Conservation (phyloP, 805 yeast genomes). For the Yarrowia alimentaria region DNA sequence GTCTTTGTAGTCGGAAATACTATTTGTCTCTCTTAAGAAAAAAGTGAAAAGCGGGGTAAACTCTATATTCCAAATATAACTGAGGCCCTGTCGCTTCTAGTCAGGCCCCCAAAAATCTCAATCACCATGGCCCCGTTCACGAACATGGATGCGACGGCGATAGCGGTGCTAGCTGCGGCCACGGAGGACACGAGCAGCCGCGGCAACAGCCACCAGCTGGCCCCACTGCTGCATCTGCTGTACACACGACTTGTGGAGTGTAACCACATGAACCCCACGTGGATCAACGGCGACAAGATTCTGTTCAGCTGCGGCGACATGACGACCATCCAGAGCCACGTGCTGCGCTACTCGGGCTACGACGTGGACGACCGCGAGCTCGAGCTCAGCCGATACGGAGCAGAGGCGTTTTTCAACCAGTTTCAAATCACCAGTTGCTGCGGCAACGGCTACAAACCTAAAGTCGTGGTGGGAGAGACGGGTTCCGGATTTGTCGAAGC, state of each 20-base stretch:
- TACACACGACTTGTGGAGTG: conserved; percentile 20
- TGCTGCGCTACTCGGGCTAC: conserved; percentile 13
- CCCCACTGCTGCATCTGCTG: conserved; percentile 20
- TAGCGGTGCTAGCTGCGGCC: conserved; percentile 1
- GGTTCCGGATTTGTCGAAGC: conserved; percentile 27
- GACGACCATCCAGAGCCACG: conserved; percentile 21
- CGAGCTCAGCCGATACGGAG: conserved; percentile 1
- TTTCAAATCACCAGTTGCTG: conserved; percentile 13
- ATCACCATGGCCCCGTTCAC: conserved; percentile 25
- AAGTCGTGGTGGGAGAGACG: conserved; percentile 20
- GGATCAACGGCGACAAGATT: conserved; percentile 24
- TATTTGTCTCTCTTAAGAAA: no score
- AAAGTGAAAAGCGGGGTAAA: no score
- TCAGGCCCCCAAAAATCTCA: no score
- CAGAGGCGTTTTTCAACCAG: conserved; percentile 25
- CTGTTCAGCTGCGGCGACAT: conserved; percentile 23
- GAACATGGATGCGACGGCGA: conserved; percentile 7
- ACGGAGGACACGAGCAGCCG: conserved; percentile 18
- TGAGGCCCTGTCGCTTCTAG: no score
- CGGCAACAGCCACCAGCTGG: conserved; percentile 3
- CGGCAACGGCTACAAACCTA: conserved; percentile 18
- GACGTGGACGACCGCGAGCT: conserved; percentile 16
- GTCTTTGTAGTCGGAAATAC: no score
- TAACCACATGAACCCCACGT: conserved; percentile 26
- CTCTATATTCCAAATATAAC: no score